Conservation (phyloP, 345 rosid species). For the rapeseed (Brassica napus) region DNA sequence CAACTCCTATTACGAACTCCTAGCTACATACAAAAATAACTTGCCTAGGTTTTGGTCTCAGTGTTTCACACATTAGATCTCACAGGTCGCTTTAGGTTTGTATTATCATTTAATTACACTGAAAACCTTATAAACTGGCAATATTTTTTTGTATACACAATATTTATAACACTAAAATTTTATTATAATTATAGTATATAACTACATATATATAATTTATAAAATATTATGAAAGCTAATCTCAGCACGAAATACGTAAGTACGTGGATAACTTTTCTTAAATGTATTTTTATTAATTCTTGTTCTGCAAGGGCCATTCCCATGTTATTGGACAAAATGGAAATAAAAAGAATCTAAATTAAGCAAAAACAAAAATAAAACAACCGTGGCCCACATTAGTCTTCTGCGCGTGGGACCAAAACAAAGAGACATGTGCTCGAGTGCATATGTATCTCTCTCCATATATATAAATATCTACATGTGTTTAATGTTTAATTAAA, state of each 20-base stretch:
- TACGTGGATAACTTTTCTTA: neutral
- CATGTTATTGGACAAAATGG: slow-evolving; percentile 40
- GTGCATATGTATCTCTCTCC: neutral
- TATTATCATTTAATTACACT: neutral
- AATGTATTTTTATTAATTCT: neutral
- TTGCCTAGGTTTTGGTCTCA: neutral
- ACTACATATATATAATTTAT: too few relatives aligned
- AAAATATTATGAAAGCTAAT: neutral
- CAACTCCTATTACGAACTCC: too few relatives aligned
- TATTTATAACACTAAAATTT: neutral
- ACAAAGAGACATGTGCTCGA: slow-evolving; percentile 15
- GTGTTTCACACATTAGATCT: neutral
- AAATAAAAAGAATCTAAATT: neutral
- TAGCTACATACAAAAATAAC: too few relatives aligned
- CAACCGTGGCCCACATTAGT: slow-evolving; percentile 23
- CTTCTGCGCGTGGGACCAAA: slow-evolving; percentile 28
- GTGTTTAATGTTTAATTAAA: slow-evolving; percentile 8
- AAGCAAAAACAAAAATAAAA: slow-evolving; percentile 1
- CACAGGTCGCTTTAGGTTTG: neutral
- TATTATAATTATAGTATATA: too few relatives aligned
- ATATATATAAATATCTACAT: neutral
- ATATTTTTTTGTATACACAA: neutral
- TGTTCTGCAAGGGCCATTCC: slow-evolving; percentile 28
- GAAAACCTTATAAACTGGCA: neutral
- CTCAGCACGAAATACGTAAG: neutral